Base-by-base conservation (phyloP, 345 rosid genomes). In the Boechera retrofracta region DNA sequence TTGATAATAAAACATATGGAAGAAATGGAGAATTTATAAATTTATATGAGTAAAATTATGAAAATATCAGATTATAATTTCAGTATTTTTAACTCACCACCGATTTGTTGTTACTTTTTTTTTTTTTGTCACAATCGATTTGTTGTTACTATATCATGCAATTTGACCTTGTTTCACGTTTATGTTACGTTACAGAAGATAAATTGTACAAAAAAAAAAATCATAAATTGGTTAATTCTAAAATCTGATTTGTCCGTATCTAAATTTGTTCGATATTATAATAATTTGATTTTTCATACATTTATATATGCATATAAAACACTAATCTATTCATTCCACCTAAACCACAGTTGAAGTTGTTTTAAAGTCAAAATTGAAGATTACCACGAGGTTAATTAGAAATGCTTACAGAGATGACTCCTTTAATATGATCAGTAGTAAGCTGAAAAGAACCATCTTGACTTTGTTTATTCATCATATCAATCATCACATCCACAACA, bases 361-460 rank as follows among this genome's bases (percentile, higher is more conserved):
- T 11, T 18, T 55, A 29, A 29, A 6, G 29, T 55, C 35, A 29
- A 29, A 1, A 55, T 52, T 52, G 16, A 47, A 15, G 8, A 42
- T 42, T 45, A 7, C 8, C 7, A 38, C 4, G 11, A 9, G 39
- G 39, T 47, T 15, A 26, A 4, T 26, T 26, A 28, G 31, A 42
- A 63, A 26, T 47, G 1, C 79, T 77, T 35, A 88, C 93, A 84
- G 79, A 83, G 56, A 90, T 83, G 10, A 82, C 33, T 32, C 79
- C 90, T 83, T 88, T 87, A 82, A 87, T 77, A 58, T 86, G 85
- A 56, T 86, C 88, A 10, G 52, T 32, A 2, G 82, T 81, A 38
- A 88, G 72, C 28, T 52, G 28, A 53, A 74, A 67, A 44, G 77
- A 67, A 67, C 26, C 72, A 36, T 65, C 64, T 31, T 84, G 49